These are phyloP conservation scores for Cicer pinnatifidum DNA, from an alignment of 306 rosid genomes.

Conservation along the genomic window DNA sequence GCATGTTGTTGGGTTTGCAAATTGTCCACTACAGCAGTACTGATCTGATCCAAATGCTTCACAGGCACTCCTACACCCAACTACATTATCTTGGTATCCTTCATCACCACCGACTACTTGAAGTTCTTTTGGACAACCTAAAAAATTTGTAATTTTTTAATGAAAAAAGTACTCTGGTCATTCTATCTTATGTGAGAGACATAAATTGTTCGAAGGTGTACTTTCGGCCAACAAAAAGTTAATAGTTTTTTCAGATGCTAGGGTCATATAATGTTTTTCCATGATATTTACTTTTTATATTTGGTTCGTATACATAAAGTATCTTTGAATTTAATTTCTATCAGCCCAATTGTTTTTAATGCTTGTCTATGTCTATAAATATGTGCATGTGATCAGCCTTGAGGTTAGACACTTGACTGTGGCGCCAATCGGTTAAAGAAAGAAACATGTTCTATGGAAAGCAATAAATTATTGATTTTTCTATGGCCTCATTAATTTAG, in stretches of 20 bases:
- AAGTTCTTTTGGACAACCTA: constrained; percentile 95
- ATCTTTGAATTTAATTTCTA: not conserved
- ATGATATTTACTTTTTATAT: too few relatives aligned
- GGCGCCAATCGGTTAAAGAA: too few relatives aligned
- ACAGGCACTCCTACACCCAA: constrained; percentile 89
- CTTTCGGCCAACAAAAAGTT: too few relatives aligned
- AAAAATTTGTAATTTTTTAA: not conserved
- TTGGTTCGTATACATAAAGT: too few relatives aligned
- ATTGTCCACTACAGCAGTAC: constrained; percentile 86
- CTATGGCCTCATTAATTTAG: not conserved
- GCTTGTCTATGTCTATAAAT: too few relatives aligned
- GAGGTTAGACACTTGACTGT: too few relatives aligned
- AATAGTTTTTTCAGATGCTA: too few relatives aligned
- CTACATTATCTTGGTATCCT: constrained; percentile 58
- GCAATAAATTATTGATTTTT: too few relatives aligned
- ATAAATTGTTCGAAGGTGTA: too few relatives aligned
- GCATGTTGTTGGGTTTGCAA: constrained; percentile 82
- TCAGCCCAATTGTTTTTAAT: not conserved
- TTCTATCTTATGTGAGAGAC: not conserved
- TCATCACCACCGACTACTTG: constrained; percentile 69
- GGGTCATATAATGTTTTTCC: too few relatives aligned
- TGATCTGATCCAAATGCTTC: constrained; percentile 82
- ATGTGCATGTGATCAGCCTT: too few relatives aligned
- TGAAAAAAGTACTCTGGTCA: not conserved
- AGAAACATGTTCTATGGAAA: too few relatives aligned